Base-by-base conservation (phyloP, 495 filamentous ascomycete genomes). In the Venustampulla echinocandica region DNA sequence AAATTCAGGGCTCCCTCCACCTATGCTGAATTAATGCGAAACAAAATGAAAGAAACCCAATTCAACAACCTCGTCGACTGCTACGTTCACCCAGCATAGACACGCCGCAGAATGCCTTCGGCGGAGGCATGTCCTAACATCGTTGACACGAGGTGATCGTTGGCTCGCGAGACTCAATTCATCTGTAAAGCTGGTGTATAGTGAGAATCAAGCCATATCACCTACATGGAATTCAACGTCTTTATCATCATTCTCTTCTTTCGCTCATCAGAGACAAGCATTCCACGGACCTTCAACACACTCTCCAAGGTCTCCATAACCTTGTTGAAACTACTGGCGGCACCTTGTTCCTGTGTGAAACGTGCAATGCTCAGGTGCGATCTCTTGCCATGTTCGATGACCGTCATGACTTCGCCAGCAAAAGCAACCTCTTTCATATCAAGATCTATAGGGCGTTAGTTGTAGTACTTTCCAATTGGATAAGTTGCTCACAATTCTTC, bases 311-410 rank as follows among this genome's bases (percentile, higher is more conserved):
- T 76, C 24, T 86, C 84, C n/a, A 94, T 73, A 5, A 94, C 83
- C 53, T 78, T 79, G 55, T 84, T 71, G 66, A 98, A 93, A 22
- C 82, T 88, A 43, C 78, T 84, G 1, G 85, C 90, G 0, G 90
- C 87, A 14, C 92, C 92, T 36, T 79, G 77, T 56, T 90, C 85
- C 58, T 95, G 90, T 22, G 82, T 87, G 65, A 96, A 85, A 13
- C 85, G 79, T 19, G 82, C 85, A 34, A 95, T 75, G 61, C 80
- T 81, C 14, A 95, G 73, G 23, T 60, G 59, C 46, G 76, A 76
- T 43, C 77, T 72, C 55, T 73, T 76, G 25, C 85, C 84, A 51
- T 87, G 82, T 61, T 93, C 84, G 24, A 90, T 81, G 10, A 93
- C 78, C 9, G 80, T 85, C 64, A 86, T 90, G 54, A 97, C 73